phyloP scores from a whole-genome alignment of 2,329 filamentous ascomycete species.

The Xylariales sp. region DNA sequence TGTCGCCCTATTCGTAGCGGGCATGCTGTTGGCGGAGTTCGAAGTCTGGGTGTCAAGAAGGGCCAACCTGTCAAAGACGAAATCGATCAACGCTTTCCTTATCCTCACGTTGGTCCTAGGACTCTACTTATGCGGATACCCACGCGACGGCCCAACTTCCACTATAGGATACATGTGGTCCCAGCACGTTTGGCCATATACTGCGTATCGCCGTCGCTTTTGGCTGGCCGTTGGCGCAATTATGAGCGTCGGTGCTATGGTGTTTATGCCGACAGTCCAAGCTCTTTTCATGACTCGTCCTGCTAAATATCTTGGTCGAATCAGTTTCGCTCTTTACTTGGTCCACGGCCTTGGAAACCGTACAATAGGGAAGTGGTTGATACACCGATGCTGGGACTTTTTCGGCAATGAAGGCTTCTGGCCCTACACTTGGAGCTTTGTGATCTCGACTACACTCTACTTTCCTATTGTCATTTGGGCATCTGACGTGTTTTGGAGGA shows the following conservation, averaged over 20 bases:
- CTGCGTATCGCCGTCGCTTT: constrained; percentile 48
- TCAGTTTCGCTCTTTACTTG: constrained; percentile 69
- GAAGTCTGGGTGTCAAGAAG: constrained; percentile 45
- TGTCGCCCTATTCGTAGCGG: constrained; percentile 47
- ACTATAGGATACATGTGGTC: constrained; percentile 48
- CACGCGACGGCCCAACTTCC: constrained; percentile 45
- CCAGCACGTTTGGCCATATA: constrained; percentile 47
- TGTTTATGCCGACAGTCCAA: constrained; percentile 16
- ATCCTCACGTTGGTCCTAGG: constrained; percentile 42
- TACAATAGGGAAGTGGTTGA: constrained; percentile 45
- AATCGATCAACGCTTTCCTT: constrained; percentile 40
- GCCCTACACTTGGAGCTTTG: constrained; percentile 45
- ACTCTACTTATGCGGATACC: constrained; percentile 47
- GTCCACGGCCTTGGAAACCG: constrained; percentile 61
- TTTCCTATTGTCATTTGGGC: constrained; percentile 59
- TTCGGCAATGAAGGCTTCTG: constrained; percentile 47
- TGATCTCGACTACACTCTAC: constrained; percentile 43
- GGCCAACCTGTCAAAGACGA: constrained; percentile 36
- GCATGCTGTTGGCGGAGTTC: constrained; percentile 47
- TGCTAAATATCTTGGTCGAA: constrained; percentile 66
- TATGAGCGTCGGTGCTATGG: constrained; percentile 47
- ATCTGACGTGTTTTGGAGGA: constrained; percentile 62
- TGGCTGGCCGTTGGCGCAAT: constrained; percentile 51
- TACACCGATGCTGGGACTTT: constrained; percentile 47
- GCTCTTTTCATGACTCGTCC: constrained; percentile 45